Base-by-base conservation (phyloP, 202 grass and related monocot species). In the Eragrostis tef region DNA sequence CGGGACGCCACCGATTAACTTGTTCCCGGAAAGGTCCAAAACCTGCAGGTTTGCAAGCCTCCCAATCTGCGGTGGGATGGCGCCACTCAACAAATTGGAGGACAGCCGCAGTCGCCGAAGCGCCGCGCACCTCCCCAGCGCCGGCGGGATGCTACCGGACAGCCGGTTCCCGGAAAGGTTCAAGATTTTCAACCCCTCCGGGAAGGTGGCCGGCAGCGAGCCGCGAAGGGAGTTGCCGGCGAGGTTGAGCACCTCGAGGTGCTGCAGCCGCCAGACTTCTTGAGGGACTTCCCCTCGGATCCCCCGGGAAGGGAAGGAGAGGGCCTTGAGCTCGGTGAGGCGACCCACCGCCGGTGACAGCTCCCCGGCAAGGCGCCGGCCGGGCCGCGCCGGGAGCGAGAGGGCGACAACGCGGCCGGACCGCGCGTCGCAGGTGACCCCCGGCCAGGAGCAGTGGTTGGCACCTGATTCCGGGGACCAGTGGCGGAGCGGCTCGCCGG, bases 21-120 rank as follows among this genome's bases (percentile, higher is more conserved):
- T 88, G 76, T 97, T 97, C 74, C 89, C 85, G 12, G 91, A 93
- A 19, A 97, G n/a, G 21, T 97, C 85, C 74, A 97, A 79, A 69
- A 87, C 87, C 52, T 61, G 94, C 79, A 97, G 82, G 52, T 79
- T 75, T 22, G 22, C 68, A 17, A 94, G 82, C 21, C 57, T 77
- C 48, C 94, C 94, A 66, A 97, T 88, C 71, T 90, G 84, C 74
- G 22, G 51, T 13, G 91, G 91, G 75, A 97, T 90, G 82, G 70
- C 67, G 22, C 89, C 91, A 10, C 70, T 87, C 51, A 93, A 57
- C 49, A 49, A 87, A 81, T 93, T 97, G 63, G 85, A 90, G 77
- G 87, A 90, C 41, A 93, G 64, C 50, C 86, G 81, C 4, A 93
- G 80, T 27, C 61, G 25, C 47, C 82, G 85, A 70, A 97, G 84